These are phyloP conservation scores for Borovskyia barvae DNA, from an alignment of 208 protist species.

Conservation along the genomic window DNA sequence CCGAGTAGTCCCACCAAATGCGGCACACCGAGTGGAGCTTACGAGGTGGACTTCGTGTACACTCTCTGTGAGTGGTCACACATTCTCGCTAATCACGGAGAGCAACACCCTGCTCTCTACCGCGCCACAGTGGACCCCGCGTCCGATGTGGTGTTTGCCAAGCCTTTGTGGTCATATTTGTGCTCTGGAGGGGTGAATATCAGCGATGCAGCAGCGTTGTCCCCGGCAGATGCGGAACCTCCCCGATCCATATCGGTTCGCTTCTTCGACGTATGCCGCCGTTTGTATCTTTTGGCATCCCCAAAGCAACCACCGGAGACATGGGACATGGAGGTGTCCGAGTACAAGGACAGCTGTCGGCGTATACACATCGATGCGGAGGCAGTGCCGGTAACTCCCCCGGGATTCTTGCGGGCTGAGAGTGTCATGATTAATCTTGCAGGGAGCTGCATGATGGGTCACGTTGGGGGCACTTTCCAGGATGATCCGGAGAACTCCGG, in stretches of 20 bases:
- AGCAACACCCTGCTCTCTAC: conserved; percentile 41
- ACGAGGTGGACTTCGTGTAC: conserved; percentile 60
- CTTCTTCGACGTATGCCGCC: conserved; percentile 62
- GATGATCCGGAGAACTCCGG: conserved; percentile 19
- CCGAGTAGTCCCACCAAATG: conserved; percentile 4
- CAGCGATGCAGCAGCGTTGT: conserved; percentile 5
- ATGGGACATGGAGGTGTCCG: conserved; percentile 67
- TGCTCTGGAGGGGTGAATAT: conserved; percentile 44
- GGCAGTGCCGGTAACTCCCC: conserved; percentile 24
- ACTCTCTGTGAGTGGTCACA: conserved; percentile 49
- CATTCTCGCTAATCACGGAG: conserved; percentile 32
- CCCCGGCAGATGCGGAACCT: conserved; percentile 1
- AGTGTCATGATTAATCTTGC: conserved; percentile 45
- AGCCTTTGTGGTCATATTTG: conserved; percentile 66
- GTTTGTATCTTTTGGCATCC: conserved; percentile 45
- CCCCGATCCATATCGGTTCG: conserved; percentile 21
- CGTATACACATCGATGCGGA: conserved; percentile 38
- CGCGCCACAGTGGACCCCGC: conserved; percentile 44
- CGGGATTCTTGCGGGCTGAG: conserved; percentile 18
- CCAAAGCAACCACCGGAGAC: conserved; percentile 45
- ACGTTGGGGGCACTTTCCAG: conserved; percentile 14
- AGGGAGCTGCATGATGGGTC: conserved; percentile 43
- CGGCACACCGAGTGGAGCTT: conserved; percentile 16
- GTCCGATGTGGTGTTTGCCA: conserved; percentile 71
- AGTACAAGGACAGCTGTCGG: conserved; percentile 77